Evolutionary conservation across 768 basidiomycete genomes (phyloP).

Genomic region (Tulasnella sp.): DNA sequence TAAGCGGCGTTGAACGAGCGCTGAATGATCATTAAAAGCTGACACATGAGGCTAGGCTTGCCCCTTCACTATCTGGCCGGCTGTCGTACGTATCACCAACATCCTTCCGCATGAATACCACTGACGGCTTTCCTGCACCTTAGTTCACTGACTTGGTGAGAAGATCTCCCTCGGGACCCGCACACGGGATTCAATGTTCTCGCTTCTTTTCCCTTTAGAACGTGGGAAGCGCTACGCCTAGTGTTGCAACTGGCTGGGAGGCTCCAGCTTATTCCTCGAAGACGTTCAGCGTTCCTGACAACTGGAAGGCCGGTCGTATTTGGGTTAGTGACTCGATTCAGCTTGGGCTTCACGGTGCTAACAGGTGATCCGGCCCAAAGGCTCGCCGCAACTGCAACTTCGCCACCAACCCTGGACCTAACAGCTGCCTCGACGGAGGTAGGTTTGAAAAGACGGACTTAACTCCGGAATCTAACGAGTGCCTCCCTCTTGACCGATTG

Average conservation of each 20-base stretch:
- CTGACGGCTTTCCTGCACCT: background rate
- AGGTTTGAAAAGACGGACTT: slow-evolving; percentile 17
- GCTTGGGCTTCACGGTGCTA: background rate
- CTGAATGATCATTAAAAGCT: background rate
- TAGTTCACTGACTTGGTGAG: slow-evolving; percentile 8
- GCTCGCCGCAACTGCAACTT: slow-evolving; percentile 33
- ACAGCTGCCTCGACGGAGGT: slow-evolving; percentile 30
- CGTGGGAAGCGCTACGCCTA: slow-evolving; percentile 37
- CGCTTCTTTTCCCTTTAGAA: slow-evolving; percentile 22
- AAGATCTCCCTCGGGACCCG: background rate
- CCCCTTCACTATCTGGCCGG: slow-evolving; percentile 57
- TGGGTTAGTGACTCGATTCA: slow-evolving; percentile 31
- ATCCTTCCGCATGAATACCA: background rate
- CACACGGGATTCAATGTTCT: background rate
- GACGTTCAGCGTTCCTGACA: slow-evolving; percentile 44
- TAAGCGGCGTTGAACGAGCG: background rate
- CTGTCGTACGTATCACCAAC: background rate
- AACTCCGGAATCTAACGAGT: background rate
- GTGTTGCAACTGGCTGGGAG: slow-evolving; percentile 17
- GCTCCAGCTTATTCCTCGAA: slow-evolving; percentile 25
- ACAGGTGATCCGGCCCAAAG: slow-evolving; percentile 13
- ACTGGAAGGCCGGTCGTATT: slow-evolving; percentile 55
- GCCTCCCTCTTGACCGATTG: background rate
- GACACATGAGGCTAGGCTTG: slow-evolving; percentile 30
- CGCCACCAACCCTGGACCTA: slow-evolving; percentile 24